A percentile compares a stretch with the other conserved stretches of the same genome.
phyloP scores from a whole-genome alignment of 345 rosid genomes.

The Eucalyptus polybractea region DNA sequence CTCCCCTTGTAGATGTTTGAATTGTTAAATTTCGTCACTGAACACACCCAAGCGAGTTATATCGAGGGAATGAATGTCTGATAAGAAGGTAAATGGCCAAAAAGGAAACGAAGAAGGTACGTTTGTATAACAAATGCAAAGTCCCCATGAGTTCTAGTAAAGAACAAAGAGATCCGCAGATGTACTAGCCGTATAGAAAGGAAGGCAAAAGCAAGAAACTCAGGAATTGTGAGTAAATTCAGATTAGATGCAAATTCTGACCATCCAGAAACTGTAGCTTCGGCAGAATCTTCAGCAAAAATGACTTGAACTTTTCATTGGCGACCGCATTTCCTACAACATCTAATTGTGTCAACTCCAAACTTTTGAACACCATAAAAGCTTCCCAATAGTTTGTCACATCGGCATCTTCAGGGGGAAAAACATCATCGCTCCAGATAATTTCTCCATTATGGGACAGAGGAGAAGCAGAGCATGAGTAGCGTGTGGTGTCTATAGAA shows the following conservation, averaged over 20 bases:
- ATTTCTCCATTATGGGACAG: constrained; percentile 45
- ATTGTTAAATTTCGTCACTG: background rate
- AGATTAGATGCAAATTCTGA: background rate
- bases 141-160: background rate
- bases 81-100: background rate
- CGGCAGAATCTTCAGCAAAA: constrained; percentile 50
- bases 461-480: constrained; percentile 54
- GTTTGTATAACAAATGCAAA: background rate
- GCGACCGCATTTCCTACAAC: constrained; percentile 48
- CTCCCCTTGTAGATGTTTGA: background rate
- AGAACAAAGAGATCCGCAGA: background rate
- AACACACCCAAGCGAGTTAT: background rate
- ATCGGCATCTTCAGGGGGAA: constrained; percentile 1
- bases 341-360: constrained; percentile 59
- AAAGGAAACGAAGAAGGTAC: background rate
- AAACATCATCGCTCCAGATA: constrained; percentile 24
- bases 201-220: background rate
- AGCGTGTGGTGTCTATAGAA: constrained; percentile 68
- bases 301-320: constrained; percentile 37
- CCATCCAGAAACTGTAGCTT: constrained; percentile 61
- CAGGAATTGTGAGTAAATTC: background rate
- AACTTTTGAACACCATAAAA: constrained; percentile 31
- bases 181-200: background rate
- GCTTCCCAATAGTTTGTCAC: constrained; percentile 58
- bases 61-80: background rate